Evolutionary conservation across 2,329 filamentous ascomycete genomes (phyloP), one percentile per base, ranked within the genome.

Genomic region (Diaporthe humulicola): DNA sequence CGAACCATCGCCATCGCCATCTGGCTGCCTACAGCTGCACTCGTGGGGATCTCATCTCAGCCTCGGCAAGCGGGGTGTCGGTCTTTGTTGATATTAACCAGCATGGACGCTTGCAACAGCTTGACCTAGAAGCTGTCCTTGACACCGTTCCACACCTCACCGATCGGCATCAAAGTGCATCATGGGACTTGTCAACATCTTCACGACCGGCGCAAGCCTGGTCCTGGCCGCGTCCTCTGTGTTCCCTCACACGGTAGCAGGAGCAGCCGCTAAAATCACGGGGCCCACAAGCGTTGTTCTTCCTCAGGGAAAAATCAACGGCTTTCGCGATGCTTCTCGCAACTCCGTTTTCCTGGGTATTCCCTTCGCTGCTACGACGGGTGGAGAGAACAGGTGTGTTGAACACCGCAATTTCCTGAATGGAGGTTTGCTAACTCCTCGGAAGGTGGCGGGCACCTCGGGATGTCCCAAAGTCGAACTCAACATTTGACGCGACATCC

Each of bases 361-460:
- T 12, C 84, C 84, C 1, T 86, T 81, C 73, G 84, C 84, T 28
- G 81, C 81, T 10, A 82, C 83, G 1, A 86, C 84, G 1, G 84
- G 81, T 4, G 84, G 84, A n/a, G 74, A 82, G 56, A 85, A 85
- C 76, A 77, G 84, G 58, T 61, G 4, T 28, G 57, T 61, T 9
- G 8, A 30, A 3, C n/a, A 14, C 57, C 28, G 36, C n/a, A 19
- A 19, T 30, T 40, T 10, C 30, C n/a, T 4, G 2, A 15, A 17
- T 28, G n/a, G 38, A 10, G n/a, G 10, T 42, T 42, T 33, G 14
- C 28, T 61, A 28, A 61, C n/a, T 3, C 36, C 14, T 22, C 15
- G 7, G n/a, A 61, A 61, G 58, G 79, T 83, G 81, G 80, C 78
- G 77, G 17, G 58, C 79, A n/a, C 82, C 82, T 60, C 81, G 82